Evolutionary conservation across 768 basidiomycete species (phyloP), one percentile per base, ranked within the genome.

Genomic region (Coprinopsis strossmayeri): DNA sequence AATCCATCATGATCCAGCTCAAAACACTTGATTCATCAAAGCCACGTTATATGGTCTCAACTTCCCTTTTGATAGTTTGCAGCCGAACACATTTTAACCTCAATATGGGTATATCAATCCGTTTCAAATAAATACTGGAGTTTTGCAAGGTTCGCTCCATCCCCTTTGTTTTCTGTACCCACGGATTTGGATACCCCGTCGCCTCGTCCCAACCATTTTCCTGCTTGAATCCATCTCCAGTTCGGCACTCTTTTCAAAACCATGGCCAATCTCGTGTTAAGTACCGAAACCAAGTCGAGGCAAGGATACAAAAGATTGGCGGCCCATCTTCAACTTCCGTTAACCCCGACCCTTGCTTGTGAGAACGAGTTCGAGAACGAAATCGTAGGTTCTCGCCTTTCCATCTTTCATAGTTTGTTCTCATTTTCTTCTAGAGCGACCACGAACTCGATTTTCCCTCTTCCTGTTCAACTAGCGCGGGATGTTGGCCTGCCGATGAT

Each of bases 291-390:
- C 17, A 18, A 38, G 18, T 5, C 23, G 20, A 21, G 23, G 17
- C 18, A 10, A 20, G 43, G 43, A 4, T 45, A 45, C 43, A 45
- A 45, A 27, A 27, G 43, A n/a, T 11, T 28, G n/a, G 43, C 43
- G 12, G 11, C 43, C 7, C 43, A 45, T 32, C 12, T 45, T 3
- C 43, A 45, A 13, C 43, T 45, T 7, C 43, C 43, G 5, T 13
- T 45, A 10, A 45, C 27, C 3, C 43, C 43, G 17, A 21, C 7
- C 4, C 5, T 38, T 25, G 18, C 11, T 17, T 18, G 17, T 21
- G 25, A n/a, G n/a, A 10, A 5, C n/a, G 48, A 35, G 18, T 50
- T 50, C 11, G 53, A 53, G 38, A 46, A 45, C 48, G 35, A 32
- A n/a, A n/a, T n/a, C 35, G 15, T n/a, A 26, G 23, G 35, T 26